Evolutionary conservation across 1,139 yeast species (phyloP), one percentile per base, ranked within the genome.

Genomic region (Diutina sp.): DNA sequence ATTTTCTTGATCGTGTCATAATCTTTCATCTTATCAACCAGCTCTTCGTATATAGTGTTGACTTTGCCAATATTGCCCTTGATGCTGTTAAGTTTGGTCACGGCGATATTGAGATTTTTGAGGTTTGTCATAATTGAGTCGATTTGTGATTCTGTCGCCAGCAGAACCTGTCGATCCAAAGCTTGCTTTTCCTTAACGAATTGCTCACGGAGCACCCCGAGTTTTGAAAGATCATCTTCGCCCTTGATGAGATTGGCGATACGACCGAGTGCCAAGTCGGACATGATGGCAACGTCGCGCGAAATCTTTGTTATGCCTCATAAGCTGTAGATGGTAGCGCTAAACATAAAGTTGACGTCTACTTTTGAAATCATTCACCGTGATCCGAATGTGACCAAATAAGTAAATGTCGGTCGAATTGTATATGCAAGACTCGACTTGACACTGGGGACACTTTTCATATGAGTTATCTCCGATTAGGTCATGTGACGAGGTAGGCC

Each of bases 101-200:
- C 70, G 1, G 79, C 70, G 28, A 65, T 64, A 57, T 71, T 71
- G 58, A 78, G 67, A 58, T 72, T 67, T 30, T 70, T 65, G 56
- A 77, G 63, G 60, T 75, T 77, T 48, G 69, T 62, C 62, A 76
- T 69, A 7, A 84, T 76, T 8, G 80, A 72, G 56, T 82, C 82
- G 58, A 83, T 77, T 63, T 85, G 90, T 4, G 74, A 69, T 63
- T 81, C 81, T 3, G 88, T 83, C 51, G 84, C 84, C 48, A 84
- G 73, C 62, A 80, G 81, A 58, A 89, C 73, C 65, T 87, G 87
- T 57, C 82, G 74, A 62, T 89, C 96, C n/a, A 87, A 71, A 1
- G 87, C 78, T 0, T 86, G 77, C 66, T 86, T 87, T 65, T 89
- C 95, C 60, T 87, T 80, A 51, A 70, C 64, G 57, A 89, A 76